Conservation (phyloP, 1,139 yeast genomes). For the Nadsonia commutata region DNA sequence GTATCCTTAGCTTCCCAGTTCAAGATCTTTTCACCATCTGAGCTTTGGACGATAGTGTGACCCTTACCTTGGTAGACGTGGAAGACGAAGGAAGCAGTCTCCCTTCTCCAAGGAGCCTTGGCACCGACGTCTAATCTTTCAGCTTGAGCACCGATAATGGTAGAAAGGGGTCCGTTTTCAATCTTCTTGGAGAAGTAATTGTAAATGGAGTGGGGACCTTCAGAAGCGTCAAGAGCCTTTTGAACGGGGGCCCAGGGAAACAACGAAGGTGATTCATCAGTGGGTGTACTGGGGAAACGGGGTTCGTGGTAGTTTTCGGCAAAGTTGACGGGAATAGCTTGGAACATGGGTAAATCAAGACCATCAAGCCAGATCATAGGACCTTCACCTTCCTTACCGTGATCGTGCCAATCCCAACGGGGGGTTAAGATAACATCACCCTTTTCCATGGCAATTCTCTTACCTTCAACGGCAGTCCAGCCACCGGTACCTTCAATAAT, state of each 20-base stretch:
- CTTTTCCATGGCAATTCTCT: constrained; percentile 14
- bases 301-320: constrained; percentile 15
- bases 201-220: constrained; percentile 11
- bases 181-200: constrained; percentile 7
- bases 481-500: constrained; percentile 18
- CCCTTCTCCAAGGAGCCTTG: constrained; percentile 13
- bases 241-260: constrained; percentile 15
- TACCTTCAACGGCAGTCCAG: constrained; percentile 17
- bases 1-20: constrained; percentile 14
- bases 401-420: constrained; percentile 20
- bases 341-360: constrained; percentile 17
- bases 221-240: constrained; percentile 9
- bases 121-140: constrained; percentile 11
- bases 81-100: constrained; percentile 14
- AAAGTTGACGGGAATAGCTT: constrained; percentile 17
- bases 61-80: constrained; percentile 15
- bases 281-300: constrained; percentile 12
- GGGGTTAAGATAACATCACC: constrained; percentile 19
- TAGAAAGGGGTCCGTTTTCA: constrained; percentile 8
- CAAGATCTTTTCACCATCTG: constrained; percentile 9
- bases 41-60: constrained; percentile 10
- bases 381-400: constrained; percentile 18
- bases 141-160: constrained; percentile 16
- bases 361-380: constrained; percentile 20
- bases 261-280: constrained; percentile 11